Percentiles rank a stretch among this genome's conserved stretches.
phyloP scores from a whole-genome alignment of 2,329 filamentous ascomycete species.

The Apiospora hydei region DNA sequence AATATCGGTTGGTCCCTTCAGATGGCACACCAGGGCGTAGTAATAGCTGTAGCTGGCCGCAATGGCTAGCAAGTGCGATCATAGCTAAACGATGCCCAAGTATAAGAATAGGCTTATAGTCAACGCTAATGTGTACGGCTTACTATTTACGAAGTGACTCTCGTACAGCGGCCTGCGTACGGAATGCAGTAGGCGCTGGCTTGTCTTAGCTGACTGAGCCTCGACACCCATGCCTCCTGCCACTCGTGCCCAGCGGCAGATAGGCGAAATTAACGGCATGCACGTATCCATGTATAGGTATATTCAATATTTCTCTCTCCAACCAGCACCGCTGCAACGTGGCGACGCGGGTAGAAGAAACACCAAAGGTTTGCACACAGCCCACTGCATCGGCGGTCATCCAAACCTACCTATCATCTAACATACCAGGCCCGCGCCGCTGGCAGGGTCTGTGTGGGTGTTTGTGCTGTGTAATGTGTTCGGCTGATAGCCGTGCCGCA shows the following conservation, averaged over 20 bases:
- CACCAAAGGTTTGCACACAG: background rate
- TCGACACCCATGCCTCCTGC: background rate
- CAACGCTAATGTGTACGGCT: background rate
- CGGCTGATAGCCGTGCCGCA: conserved; percentile 3
- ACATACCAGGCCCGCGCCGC: background rate
- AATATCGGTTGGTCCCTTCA: background rate
- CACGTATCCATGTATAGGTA: background rate
- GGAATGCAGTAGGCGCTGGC: background rate
- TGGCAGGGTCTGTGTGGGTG: background rate
- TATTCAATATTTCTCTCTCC: background rate
- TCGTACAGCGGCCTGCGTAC: conserved; percentile 8
- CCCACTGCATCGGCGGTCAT: background rate
- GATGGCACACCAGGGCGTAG: background rate
- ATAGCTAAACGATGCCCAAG: background rate
- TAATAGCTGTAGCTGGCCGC: background rate
- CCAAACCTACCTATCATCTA: background rate
- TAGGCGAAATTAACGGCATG: conserved; percentile 1
- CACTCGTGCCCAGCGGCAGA: background rate
- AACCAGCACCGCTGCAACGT: background rate
- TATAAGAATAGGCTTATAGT: background rate
- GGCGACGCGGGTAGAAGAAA: background rate
- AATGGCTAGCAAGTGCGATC: background rate
- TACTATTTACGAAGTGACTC: background rate
- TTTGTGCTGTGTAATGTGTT: background rate
- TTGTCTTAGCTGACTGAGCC: conserved; percentile 2